Base-by-base conservation (phyloP, 2,329 filamentous ascomycete species). In the Fusarium tupiense region DNA sequence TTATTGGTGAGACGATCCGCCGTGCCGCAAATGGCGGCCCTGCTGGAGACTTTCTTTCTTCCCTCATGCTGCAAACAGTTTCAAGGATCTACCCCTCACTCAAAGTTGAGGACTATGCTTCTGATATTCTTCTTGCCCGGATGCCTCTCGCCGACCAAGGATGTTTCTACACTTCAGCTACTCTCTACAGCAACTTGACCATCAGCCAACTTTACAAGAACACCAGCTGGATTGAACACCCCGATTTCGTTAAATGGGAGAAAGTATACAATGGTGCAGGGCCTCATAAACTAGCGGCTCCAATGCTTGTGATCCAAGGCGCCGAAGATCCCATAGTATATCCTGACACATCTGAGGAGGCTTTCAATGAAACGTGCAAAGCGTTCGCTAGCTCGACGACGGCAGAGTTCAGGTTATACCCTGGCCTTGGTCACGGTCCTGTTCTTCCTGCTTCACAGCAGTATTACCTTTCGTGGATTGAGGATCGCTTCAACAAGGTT, bases 261-360 rank as follows among this genome's bases (percentile, higher is more conserved):
- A 46, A 17, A 2, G 0, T 33, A 0, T 67, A 67, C 2, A 67
- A 79, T 46, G 76, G 76, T 6, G 62, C 61, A 37, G 77, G 75
- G 0, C 71, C 75, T 3, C 68, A 76, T 33, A 49, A 63, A 1
- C 61, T 79, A 17, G 77, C 77, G 0, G 74, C 61, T 16, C 77
- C 77, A 0, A 57, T 79, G 46, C 64, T 79, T 11, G 72, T 79
- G 10, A 67, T 78, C 19, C 77, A 78, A 47, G 77, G 76, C 10
- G 52, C 44, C 5, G 61, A 60, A 8, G 76, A 77, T 49, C 47
- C 64, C 5, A 20, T 77, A 5, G 77, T 77, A 6, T 63, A 63
- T 2, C 58, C 58, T 3, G 43, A n/a, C 2, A 38, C 65, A 17
- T 70, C 63, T 2, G 57, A 65, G 46, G 50, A 64, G 35, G 67